Evolutionary conservation across 1,139 yeast species (phyloP), one percentile per base, ranked within the genome.

Genomic region (Hyphopichia burtonii): DNA sequence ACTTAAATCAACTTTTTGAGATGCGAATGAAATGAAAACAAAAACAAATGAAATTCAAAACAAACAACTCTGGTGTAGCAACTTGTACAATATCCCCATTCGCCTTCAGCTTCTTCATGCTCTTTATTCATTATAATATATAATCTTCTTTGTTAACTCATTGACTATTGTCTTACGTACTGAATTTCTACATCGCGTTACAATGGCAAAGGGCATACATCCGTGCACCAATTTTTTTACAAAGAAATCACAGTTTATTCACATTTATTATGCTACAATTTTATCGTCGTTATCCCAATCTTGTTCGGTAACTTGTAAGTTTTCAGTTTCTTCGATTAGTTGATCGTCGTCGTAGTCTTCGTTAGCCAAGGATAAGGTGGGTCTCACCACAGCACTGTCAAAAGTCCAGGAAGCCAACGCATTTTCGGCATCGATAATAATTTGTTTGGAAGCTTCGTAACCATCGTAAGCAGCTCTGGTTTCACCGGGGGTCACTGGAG

Each of bases 401-500:
- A 85, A 78, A 53, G 94, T 86, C 94, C 94, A 86, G 30, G 86
- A 75, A 51, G 86, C 90, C 59, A 86, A 75, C 44, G 94, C 90
- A 51, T 82, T 83, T 72, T 86, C 94, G 55, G 90, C 88, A 61
- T 86, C 94, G 61, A 86, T 82, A 58, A 86, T 85, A 66, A 86
- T 85, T 70, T 86, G 94, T 71, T 85, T 86, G 42, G 91, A 83
- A 43, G 93, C 91, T 66, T 86, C 93, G 63, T 85, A 86, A 53
- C 94, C 94, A 58, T 86, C 94, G 66, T 86, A 86, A 44, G 90
- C 86, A 40, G 90, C 86, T 82, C 93, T 83, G 46, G 90, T 82
- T 71, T 87, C 95, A 71, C 96, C 96, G 44, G 96, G 96, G 51
- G 94, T 85, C 43, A 86, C 93, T 49, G 94, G 88, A 49, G 87